Conservation (phyloP, 2,329 filamentous ascomycete genomes). For the Ophiocordyceps camponoti-rufipedis region DNA sequence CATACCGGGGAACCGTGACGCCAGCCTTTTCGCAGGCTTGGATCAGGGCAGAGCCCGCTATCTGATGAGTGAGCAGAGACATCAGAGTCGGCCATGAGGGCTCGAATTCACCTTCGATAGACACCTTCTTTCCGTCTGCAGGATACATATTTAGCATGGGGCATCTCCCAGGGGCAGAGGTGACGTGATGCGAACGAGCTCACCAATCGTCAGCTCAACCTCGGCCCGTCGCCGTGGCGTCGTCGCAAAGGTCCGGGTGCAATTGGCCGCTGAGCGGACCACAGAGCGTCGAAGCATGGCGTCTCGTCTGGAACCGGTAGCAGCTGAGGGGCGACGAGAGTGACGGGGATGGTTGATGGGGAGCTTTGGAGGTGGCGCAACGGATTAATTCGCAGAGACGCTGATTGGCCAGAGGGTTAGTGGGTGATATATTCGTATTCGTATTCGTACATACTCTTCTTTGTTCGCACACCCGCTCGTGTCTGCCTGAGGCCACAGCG, state of each 20-base stretch:
- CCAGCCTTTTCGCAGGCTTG: conserved; percentile 99
- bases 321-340: conserved; percentile 4
- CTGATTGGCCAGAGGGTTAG: conserved; percentile 18
- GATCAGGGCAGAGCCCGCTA: conserved; percentile 91
- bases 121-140: conserved; percentile 91
- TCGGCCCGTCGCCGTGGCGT: conserved; percentile 66
- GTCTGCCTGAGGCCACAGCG: conserved; percentile 19
- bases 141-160: conserved; percentile 14
- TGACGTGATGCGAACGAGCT: conserved; percentile 7
- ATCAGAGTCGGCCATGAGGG: conserved; percentile 15
- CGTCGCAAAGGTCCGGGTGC: conserved; percentile 65
- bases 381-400: conserved; percentile 23
- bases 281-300: conserved; percentile 53
- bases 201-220: conserved; percentile 92
- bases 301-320: conserved; percentile 30
- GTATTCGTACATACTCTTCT: no score
- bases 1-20: conserved; percentile 66
- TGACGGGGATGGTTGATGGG: neutral
- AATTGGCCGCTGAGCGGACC: conserved; percentile 45
- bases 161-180: neutral
- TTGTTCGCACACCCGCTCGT: neutral
- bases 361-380: conserved; percentile 13
- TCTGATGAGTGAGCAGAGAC: conserved; percentile 2
- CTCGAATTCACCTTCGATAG: conserved; percentile 59
- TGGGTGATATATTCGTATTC: no score